Conservation (phyloP, 257 asterid species). For the Fraxinus anomala region DNA sequence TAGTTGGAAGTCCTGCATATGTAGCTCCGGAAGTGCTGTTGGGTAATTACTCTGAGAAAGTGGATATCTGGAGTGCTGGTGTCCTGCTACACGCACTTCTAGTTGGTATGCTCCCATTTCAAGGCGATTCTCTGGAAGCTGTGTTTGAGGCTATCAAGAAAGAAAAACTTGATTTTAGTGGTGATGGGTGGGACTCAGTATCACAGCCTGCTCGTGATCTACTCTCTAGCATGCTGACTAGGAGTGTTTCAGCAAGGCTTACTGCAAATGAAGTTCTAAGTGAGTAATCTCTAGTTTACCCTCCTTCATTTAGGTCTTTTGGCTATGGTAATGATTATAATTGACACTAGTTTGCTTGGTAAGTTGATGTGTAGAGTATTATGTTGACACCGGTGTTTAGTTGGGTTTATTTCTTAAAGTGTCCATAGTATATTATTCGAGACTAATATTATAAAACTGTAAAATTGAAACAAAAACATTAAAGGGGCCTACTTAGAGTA, state of each 20-base stretch:
- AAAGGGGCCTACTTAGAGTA: neutral
- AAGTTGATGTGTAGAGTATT: neutral
- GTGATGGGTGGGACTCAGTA: conserved; percentile 67
- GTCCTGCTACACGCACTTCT: conserved; percentile 84
- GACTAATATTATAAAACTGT: neutral
- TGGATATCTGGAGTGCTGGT: conserved; percentile 92
- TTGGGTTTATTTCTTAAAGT: neutral
- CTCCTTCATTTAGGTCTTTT: conserved; percentile 1
- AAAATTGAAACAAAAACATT: no score
- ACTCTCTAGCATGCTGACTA: conserved; percentile 64
- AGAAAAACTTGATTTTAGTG: conserved; percentile 55
- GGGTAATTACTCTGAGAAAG: conserved; percentile 83
- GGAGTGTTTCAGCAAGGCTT: conserved; percentile 58
- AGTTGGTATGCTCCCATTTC: conserved; percentile 79
- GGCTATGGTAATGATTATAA: conserved; percentile 1
- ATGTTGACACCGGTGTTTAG: neutral
- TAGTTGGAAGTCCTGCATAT: conserved; percentile 92
- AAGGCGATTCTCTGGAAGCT: conserved; percentile 68
- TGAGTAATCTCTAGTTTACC: conserved; percentile 45
- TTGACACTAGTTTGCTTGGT: neutral
- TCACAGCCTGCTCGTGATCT: conserved; percentile 80
- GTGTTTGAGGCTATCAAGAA: conserved; percentile 80
- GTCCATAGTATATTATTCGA: neutral
- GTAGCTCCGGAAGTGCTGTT: conserved; percentile 85
- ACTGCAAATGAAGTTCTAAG: conserved; percentile 74